These are phyloP conservation scores for Clonostachys byssicola DNA, from an alignment of 2,329 filamentous ascomycete genomes.

Conservation along the genomic window DNA sequence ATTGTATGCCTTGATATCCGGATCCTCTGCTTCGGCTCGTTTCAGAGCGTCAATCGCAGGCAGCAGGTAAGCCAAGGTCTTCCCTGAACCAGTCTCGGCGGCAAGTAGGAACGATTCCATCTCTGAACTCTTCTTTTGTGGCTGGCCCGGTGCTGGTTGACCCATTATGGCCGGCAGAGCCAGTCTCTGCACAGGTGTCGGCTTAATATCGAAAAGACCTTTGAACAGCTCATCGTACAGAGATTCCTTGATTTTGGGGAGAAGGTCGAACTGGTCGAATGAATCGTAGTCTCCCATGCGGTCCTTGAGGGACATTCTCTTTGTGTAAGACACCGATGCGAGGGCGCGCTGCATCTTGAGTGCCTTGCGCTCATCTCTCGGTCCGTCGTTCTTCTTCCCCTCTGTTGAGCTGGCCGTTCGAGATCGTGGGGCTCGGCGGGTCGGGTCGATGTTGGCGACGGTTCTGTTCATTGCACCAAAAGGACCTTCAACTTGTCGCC, in stretches of 20 bases:
- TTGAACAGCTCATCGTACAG: constrained; percentile 70
- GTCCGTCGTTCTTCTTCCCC: constrained; percentile 18
- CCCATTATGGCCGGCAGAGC: constrained; percentile 80
- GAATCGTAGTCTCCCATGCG: constrained; percentile 64
- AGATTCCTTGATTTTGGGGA: constrained; percentile 67
- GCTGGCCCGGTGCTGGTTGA: constrained; percentile 25
- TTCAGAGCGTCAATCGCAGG: constrained; percentile 86
- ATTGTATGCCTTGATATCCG: constrained; percentile 52
- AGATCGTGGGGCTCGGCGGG: constrained; percentile 3
- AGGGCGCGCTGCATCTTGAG: constrained; percentile 90
- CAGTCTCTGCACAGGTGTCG: constrained; percentile 85
- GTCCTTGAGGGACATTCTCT: constrained; percentile 46
- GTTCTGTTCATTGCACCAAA: constrained; percentile 54
- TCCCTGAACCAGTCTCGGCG: constrained; percentile 94
- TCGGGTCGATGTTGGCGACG: constrained; percentile 31
- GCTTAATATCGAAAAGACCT: constrained; percentile 69
- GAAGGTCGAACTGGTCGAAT: constrained; percentile 77
- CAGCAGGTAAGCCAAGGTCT: constrained; percentile 88
- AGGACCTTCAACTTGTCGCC: constrained; percentile 32
- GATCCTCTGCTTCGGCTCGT: constrained; percentile 60
- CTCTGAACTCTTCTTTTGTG: constrained; percentile 30
- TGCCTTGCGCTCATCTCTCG: constrained; percentile 56
- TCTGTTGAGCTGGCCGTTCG: constrained; percentile 7
- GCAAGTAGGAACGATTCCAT: constrained; percentile 67
- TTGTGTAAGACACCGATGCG: constrained; percentile 71